phyloP scores from a whole-genome alignment of 495 filamentous ascomycete species.

The Hypoxylon rickii region DNA sequence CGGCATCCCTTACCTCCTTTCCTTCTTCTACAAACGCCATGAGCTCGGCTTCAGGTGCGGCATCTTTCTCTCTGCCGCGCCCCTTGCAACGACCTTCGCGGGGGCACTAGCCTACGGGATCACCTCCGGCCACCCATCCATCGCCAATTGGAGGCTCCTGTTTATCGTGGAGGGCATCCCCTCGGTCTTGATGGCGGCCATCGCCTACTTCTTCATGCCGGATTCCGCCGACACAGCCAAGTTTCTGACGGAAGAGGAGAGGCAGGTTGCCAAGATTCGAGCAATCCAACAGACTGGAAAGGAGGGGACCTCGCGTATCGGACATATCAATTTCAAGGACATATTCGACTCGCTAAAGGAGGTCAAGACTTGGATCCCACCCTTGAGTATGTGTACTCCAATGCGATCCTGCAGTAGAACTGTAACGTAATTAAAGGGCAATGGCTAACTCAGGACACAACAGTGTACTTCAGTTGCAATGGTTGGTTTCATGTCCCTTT shows the following conservation, averaged over 20 bases:
- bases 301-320: constrained; percentile 50
- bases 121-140: constrained; percentile 64
- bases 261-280: constrained; percentile 66
- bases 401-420: too few relatives aligned
- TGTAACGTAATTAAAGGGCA: too few relatives aligned
- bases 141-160: constrained; percentile 79
- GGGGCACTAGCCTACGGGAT: constrained; percentile 85
- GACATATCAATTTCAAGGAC: constrained; percentile 63
- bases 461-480: constrained; percentile 61
- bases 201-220: constrained; percentile 72
- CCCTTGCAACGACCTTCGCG: constrained; percentile 81
- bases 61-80: constrained; percentile 76
- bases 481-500: constrained; percentile 13
- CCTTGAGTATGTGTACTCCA: constrained; percentile 31
- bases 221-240: constrained; percentile 70
- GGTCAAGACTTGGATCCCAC: constrained; percentile 57
- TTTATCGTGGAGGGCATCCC: constrained; percentile 86
- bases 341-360: constrained; percentile 61
- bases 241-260: constrained; percentile 75
- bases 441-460: not conserved
- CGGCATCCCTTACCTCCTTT: constrained; percentile 73
- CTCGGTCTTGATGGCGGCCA: constrained; percentile 64
- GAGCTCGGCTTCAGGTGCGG: constrained; percentile 79
- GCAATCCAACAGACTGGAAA: constrained; percentile 64
- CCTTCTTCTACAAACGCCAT: constrained; percentile 81